Conservation (phyloP, 2,329 filamentous ascomycete genomes). For the Diatrype stigma region DNA sequence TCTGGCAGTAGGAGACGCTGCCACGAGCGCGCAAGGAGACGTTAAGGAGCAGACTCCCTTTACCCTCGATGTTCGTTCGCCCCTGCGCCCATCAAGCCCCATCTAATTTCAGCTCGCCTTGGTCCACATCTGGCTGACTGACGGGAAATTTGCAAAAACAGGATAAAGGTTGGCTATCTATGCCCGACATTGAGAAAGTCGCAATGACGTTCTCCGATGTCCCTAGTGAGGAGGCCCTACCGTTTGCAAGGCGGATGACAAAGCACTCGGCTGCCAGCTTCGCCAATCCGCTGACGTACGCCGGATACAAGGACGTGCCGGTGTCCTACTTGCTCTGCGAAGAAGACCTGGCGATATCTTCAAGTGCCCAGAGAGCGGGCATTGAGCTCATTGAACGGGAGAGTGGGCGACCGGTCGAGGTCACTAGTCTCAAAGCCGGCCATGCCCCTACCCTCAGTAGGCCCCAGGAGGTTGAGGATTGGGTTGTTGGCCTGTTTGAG, state of each 20-base stretch:
- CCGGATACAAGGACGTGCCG: constrained; percentile 36
- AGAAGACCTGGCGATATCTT: constrained; percentile 28
- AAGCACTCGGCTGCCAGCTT: constrained; percentile 33
- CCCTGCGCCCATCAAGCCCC: too few species aligned
- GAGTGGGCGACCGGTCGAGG: constrained; percentile 30
- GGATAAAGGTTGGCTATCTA: background rate
- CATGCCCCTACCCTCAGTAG: constrained; percentile 28
- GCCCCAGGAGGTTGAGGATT: background rate
- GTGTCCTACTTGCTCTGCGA: constrained; percentile 36
- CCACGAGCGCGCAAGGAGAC: too few species aligned
- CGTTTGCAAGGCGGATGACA: constrained; percentile 3
- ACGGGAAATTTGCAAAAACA: background rate
- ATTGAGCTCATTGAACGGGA: constrained; percentile 28
- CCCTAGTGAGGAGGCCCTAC: constrained; percentile 17
- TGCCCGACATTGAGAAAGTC: background rate
- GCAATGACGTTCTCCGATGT: constrained; percentile 24
- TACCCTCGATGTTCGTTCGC: too few species aligned
- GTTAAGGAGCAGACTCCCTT: too few species aligned
- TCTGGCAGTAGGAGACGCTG: constrained; percentile 13
- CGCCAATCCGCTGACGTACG: constrained; percentile 28
- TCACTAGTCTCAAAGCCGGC: constrained; percentile 30
- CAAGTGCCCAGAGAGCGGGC: constrained; percentile 26
- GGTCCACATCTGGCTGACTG: too few species aligned
- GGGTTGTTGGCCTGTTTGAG: too few species aligned
- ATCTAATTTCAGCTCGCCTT: too few species aligned